Evolutionary conservation across 1,284 basidiomycete species (phyloP), one percentile per base, ranked within the genome.

Genomic region (Fistulina hepatica): DNA sequence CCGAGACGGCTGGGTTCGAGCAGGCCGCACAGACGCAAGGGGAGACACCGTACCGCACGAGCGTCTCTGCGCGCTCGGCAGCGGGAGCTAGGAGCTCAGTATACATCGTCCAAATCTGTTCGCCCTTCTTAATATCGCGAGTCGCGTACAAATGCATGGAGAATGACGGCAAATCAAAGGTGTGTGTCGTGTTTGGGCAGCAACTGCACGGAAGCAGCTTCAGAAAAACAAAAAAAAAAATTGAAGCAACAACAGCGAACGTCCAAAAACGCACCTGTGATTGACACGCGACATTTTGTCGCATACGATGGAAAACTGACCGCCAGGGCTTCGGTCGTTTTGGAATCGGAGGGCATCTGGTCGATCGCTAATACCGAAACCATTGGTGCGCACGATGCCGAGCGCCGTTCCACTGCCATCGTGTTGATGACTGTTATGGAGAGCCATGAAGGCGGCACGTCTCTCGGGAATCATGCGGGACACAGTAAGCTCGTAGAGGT

Each of bases 261-360:
- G 21, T 25, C 6, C 20, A 10, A 6, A 12, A 4, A 17, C 28
- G 17, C 32, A 50, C 53, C 53, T 55, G 32, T 55, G 53, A 22
- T 54, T 55, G 16, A 53, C 44, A 28, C 53, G 51, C n/a, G 50
- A 50, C 33, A 55, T 48, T 21, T 41, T 40, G 19, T 44, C 47
- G 34, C 46, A 48, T 5, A 52, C 50, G 13, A 44, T 49, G 7
- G 44, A 40, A 40, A 50, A 54, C 22, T 42, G 30, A 11, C 24
- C 39, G 20, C 33, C 39, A 5, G 37, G 26, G 10, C 36, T 36
- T 11, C 41, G 28, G 26, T 45, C 44, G 7, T 36, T 28, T 7
- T 15, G 22, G 12, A 31, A 33, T 3, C 27, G 22, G 5, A 50
- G 38, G 21, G 31, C 43, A 5, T 20, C 37, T 1, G 50, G 35